phyloP scores from a whole-genome alignment of 306 rosid genomes.

The Castanea mollissima region DNA sequence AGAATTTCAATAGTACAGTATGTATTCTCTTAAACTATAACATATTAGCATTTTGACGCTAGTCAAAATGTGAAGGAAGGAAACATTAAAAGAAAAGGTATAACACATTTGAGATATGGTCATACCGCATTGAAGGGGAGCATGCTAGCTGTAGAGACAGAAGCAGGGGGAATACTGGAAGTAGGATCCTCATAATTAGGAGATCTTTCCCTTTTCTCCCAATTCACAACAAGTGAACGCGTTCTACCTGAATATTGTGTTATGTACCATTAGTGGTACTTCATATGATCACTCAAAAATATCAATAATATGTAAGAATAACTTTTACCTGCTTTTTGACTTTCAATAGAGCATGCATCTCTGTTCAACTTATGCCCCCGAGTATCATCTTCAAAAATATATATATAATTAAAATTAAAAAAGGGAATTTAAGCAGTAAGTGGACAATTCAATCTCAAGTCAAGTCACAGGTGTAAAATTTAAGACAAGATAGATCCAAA shows the following conservation, averaged over 20 bases:
- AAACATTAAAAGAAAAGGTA: conserved; percentile 11
- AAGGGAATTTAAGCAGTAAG: conserved; percentile 21
- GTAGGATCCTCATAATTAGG: conserved; percentile 61
- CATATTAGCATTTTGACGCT: neutral
- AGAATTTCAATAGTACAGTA: neutral
- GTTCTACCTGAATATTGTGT: conserved; percentile 59
- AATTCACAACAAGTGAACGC: conserved; percentile 60
- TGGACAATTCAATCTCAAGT: conserved; percentile 4
- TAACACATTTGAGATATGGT: conserved; percentile 17
- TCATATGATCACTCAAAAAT: conserved; percentile 17
- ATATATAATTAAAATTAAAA: neutral
- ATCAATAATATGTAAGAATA: conserved; percentile 22
- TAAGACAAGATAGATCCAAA: neutral
- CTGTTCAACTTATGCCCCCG: conserved; percentile 57
- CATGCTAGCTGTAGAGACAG: conserved; percentile 45
- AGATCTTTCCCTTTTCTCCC: conserved; percentile 80
- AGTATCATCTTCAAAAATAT: conserved; percentile 51
- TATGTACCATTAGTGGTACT: conserved; percentile 19
- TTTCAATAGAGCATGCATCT: conserved; percentile 60
- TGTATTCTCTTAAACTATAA: neutral
- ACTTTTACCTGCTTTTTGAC: conserved; percentile 67
- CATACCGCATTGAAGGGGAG: conserved; percentile 61
- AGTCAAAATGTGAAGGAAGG: conserved; percentile 18
- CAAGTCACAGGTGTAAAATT: neutral
- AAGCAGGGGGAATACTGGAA: conserved; percentile 51